These are phyloP conservation scores for Stachybotrys chlorohalonatus DNA, from an alignment of 2,329 filamentous ascomycete genomes.

Conservation along the genomic window DNA sequence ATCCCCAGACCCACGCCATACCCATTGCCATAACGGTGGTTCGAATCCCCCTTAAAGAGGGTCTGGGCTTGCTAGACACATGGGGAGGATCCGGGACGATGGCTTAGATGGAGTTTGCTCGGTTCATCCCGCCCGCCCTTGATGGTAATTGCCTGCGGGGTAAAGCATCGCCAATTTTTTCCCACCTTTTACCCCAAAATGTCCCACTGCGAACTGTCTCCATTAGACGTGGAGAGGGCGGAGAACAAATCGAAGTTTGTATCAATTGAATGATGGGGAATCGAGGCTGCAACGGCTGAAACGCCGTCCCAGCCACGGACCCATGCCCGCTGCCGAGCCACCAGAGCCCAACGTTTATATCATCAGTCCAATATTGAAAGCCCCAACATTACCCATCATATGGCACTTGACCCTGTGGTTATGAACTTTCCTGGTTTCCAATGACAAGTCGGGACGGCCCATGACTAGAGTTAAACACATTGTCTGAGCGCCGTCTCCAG, in stretches of 20 bases:
- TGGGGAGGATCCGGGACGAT: neutral
- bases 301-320: too few relatives aligned
- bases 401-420: too few relatives aligned
- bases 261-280: neutral
- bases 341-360: too few relatives aligned
- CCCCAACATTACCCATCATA: too few relatives aligned
- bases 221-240: neutral
- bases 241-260: neutral
- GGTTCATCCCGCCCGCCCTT: neutral
- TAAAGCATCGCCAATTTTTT: neutral
- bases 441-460: too few relatives aligned
- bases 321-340: too few relatives aligned
- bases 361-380: too few relatives aligned
- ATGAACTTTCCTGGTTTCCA: too few relatives aligned
- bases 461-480: too few relatives aligned
- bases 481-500: too few relatives aligned
- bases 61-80: neutral
- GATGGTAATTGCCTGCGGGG: neutral
- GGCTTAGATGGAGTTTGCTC: neutral
- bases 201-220: neutral
- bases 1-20: neutral
- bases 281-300: too few relatives aligned
- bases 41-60: neutral
- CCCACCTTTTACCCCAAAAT: neutral
- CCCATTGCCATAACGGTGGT: neutral